A percentile compares a stretch with the other conserved stretches of the same genome.
These are phyloP conservation scores for Furcasterigmium sp. DNA, from an alignment of 2,329 filamentous ascomycete genomes.

Conservation along the genomic window DNA sequence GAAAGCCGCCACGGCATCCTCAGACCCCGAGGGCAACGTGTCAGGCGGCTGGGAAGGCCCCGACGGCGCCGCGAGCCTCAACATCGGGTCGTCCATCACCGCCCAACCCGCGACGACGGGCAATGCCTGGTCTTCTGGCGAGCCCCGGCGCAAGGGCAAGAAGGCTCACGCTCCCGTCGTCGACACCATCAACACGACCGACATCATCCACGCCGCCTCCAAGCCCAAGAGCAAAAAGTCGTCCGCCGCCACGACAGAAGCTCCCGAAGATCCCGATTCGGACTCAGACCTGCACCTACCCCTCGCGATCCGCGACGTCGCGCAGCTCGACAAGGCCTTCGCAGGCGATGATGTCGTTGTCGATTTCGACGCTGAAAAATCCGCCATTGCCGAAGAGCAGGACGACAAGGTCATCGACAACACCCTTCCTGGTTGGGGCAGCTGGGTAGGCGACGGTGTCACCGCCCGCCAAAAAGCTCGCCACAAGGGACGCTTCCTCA, in stretches of 20 bases:
- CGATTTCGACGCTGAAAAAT: conserved; percentile 79
- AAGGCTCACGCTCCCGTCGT: conserved; percentile 22
- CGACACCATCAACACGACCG: conserved; percentile 33
- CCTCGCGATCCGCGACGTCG: conserved; percentile 54
- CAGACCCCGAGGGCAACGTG: conserved; percentile 18
- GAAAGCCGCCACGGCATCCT: conserved; percentile 18
- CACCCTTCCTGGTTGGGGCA: conserved; percentile 91
- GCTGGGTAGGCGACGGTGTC: conserved; percentile 82
- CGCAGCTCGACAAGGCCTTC: conserved; percentile 77
- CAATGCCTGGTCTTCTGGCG: conserved; percentile 36
- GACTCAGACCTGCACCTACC: conserved; percentile 46
- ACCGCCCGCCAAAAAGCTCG: conserved; percentile 62
- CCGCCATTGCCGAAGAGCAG: conserved; percentile 64
- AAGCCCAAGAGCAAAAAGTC: conserved; percentile 20
- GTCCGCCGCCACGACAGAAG: conserved; percentile 7
- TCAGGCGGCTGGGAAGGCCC: conserved; percentile 9
- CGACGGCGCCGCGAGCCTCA: conserved; percentile 15
- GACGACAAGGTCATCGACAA: conserved; percentile 78
- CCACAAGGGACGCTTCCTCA: conserved; percentile 58
- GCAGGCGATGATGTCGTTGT: conserved; percentile 79
- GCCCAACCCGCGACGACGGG: conserved; percentile 19
- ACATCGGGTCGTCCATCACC: conserved; percentile 15
- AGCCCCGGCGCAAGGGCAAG: conserved; percentile 32
- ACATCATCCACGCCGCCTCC: conserved; percentile 19
- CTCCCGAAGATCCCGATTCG: conserved; percentile 23